Evolutionary conservation across 148 eudicot genomes (phyloP).

Genomic region (Salicornia ramosissima): DNA sequence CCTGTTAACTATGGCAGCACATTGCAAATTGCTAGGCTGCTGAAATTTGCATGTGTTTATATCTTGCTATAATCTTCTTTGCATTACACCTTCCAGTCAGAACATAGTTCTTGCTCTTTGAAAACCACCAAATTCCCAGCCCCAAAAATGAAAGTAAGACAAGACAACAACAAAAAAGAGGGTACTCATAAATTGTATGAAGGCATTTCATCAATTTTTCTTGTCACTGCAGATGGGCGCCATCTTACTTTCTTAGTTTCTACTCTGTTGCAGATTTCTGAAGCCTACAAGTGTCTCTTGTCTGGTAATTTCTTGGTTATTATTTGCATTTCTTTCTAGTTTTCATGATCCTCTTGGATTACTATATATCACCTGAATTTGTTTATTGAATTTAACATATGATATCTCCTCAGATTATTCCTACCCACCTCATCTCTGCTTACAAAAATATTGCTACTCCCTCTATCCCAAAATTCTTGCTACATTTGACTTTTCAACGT

Average conservation of each 20-base stretch:
- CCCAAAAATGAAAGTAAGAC: neutral
- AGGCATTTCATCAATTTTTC: neutral
- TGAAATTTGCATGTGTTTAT: neutral
- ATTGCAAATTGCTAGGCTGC: neutral
- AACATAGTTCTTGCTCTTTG: neutral
- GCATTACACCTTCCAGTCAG: neutral
- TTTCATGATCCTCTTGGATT: neutral
- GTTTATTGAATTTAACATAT: neutral
- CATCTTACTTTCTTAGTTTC: neutral
- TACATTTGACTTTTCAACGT: no score
- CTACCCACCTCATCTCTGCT: no score
- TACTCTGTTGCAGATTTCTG: conserved; percentile 58
- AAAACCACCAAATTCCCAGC: neutral
- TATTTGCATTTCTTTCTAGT: neutral
- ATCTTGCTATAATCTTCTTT: neutral
- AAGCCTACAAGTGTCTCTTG: conserved; percentile 61
- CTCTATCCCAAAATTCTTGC: no score
- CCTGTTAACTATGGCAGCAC: neutral
- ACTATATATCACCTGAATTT: neutral
- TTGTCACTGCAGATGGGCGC: neutral
- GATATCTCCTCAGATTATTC: no score
- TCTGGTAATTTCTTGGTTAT: conserved; percentile 33
- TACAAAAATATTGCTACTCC: no score
- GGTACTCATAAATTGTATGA: neutral
- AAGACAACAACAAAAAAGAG: neutral